These are phyloP conservation scores for Saccharum spontaneum DNA, from an alignment of 176 grass and related monocot species.

Conservation along the genomic window DNA sequence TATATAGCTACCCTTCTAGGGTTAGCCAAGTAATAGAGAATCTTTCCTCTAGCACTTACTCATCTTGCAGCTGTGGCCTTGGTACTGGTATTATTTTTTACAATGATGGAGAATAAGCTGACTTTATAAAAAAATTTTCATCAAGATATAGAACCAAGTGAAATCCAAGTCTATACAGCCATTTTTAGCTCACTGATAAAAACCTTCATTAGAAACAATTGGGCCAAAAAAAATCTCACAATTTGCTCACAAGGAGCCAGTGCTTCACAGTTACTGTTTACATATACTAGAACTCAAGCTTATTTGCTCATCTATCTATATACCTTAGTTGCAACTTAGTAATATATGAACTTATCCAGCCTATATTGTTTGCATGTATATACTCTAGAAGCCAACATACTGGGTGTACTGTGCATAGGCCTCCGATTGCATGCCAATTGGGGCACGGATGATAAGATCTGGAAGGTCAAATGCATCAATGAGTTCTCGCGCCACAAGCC, in stretches of 20 bases:
- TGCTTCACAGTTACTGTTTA: neutral
- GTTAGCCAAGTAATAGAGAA: no score
- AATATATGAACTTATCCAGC: slow-evolving; percentile 12
- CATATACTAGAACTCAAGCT: slow-evolving; percentile 4
- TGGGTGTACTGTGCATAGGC: slow-evolving; percentile 90
- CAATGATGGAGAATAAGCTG: neutral
- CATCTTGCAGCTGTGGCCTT: neutral
- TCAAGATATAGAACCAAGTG: neutral
- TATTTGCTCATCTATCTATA: slow-evolving; percentile 25
- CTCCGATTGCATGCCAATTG: slow-evolving; percentile 81
- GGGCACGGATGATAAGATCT: slow-evolving; percentile 79
- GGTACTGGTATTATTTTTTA: neutral
- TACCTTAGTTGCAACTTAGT: neutral
- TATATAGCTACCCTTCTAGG: no score
- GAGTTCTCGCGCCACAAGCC: slow-evolving; percentile 73
- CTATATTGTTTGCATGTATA: neutral
- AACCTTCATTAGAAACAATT: neutral
- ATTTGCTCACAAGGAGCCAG: neutral
- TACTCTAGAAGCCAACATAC: slow-evolving; percentile 64
- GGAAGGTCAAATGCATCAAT: slow-evolving; percentile 85
- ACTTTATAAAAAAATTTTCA: neutral
- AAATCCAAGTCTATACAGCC: neutral
- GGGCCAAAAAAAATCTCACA: neutral
- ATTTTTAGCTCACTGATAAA: neutral
- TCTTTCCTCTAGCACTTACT: no score